Conservation (phyloP, 148 eudicot species). For the Suaeda aralocaspica region DNA sequence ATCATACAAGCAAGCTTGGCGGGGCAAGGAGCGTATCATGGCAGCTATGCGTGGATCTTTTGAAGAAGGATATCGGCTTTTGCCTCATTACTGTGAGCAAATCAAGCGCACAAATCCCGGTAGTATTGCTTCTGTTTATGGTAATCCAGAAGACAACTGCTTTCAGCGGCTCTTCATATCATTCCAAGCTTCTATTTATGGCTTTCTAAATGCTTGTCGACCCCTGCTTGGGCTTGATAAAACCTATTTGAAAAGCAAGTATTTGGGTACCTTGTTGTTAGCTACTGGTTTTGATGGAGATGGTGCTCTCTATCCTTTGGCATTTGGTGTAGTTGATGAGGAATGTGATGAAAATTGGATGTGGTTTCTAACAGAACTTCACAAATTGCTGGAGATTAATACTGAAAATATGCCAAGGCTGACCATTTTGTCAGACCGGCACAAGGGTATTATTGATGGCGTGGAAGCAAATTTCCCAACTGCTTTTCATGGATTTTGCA, state of each 20-base stretch:
- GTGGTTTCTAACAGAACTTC: slow-evolving; percentile 68
- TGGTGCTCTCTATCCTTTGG: slow-evolving; percentile 55
- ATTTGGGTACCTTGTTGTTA: slow-evolving; percentile 49
- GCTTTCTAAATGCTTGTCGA: slow-evolving; percentile 53
- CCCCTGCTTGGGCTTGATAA: slow-evolving; percentile 55
- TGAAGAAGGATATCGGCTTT: slow-evolving; percentile 58
- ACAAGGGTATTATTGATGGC: slow-evolving; percentile 45
- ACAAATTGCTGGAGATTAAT: slow-evolving; percentile 39
- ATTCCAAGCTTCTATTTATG: slow-evolving; percentile 53
- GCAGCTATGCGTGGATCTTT: slow-evolving; percentile 62
- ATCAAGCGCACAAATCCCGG: slow-evolving; percentile 47
- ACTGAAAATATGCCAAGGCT: slow-evolving; percentile 65
- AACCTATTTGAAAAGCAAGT: slow-evolving; percentile 46
- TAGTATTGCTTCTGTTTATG: slow-evolving; percentile 57
- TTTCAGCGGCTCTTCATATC: slow-evolving; percentile 58
- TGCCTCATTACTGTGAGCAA: slow-evolving; percentile 60
- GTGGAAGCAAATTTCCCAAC: slow-evolving; percentile 54
- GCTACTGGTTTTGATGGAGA: slow-evolving; percentile 63
- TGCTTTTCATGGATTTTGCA: slow-evolving; percentile 58
- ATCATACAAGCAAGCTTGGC: slow-evolving; percentile 65
- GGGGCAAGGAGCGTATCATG: slow-evolving; percentile 65
- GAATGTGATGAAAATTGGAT: slow-evolving; percentile 61
- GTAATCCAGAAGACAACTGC: slow-evolving; percentile 38
- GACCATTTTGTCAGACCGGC: slow-evolving; percentile 54
- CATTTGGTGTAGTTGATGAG: slow-evolving; percentile 60